Conservation (phyloP, 1,284 basidiomycete species). For the Apiotrichum akiyoshidainum region DNA sequence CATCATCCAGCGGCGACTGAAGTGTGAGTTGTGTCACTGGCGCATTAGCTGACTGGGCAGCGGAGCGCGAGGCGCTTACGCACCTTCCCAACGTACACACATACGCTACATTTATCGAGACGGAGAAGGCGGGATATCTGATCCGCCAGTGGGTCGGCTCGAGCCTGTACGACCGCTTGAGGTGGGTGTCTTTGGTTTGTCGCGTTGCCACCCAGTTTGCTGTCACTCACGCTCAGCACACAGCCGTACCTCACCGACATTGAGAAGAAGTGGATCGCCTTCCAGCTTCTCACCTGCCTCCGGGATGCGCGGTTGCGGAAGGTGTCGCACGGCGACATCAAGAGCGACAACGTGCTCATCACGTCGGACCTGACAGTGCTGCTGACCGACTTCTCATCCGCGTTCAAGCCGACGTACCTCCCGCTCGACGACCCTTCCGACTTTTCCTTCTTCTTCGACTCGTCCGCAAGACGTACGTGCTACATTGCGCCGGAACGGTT, state of each 20-base stretch:
- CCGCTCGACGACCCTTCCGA: slow-evolving; percentile 96
- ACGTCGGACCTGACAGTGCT: slow-evolving; percentile 95
- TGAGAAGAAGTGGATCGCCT: slow-evolving; percentile 98
- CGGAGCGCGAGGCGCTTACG: slow-evolving; percentile 75
- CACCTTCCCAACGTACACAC: slow-evolving; percentile 86
- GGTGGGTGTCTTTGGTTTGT: slow-evolving; percentile 58
- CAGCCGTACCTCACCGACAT: slow-evolving; percentile 86
- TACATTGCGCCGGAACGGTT: slow-evolving; percentile 97
- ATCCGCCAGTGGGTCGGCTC: slow-evolving; percentile 92
- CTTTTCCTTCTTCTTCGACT: slow-evolving; percentile 98
- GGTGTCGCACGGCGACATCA: slow-evolving; percentile 93
- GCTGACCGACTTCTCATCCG: slow-evolving; percentile 89
- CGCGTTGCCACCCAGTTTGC: neutral
- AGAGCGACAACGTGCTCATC: slow-evolving; percentile 95
- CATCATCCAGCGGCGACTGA: slow-evolving; percentile 65
- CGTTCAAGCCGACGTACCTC: slow-evolving; percentile 90
- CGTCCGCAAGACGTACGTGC: slow-evolving; percentile 85
- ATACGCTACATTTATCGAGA: slow-evolving; percentile 88
- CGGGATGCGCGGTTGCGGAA: slow-evolving; percentile 72
- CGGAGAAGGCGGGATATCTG: slow-evolving; percentile 92
- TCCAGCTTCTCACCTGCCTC: slow-evolving; percentile 83
- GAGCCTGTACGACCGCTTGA: slow-evolving; percentile 95
- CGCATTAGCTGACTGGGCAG: slow-evolving; percentile 50
- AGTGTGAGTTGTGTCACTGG: slow-evolving; percentile 54
- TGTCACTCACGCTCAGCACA: slow-evolving; percentile 60